These are phyloP conservation scores for Apiotrichum porosum DNA, from an alignment of 1,284 basidiomycete species.

Conservation along the genomic window DNA sequence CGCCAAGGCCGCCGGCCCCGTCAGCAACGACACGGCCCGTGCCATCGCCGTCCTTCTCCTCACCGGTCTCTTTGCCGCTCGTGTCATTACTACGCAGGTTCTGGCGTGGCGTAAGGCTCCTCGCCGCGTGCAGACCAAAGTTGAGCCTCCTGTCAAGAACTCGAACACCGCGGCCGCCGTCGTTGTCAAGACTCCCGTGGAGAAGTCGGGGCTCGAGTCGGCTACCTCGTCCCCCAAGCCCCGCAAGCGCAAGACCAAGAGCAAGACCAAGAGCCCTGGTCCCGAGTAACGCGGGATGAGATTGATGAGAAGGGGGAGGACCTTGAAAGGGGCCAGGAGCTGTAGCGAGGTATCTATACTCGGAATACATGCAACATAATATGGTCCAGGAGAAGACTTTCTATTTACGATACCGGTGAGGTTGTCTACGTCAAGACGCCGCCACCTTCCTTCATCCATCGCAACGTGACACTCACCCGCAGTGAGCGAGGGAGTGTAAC, in stretches of 20 bases:
- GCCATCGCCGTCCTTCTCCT: conserved; percentile 31
- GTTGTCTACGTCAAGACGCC: conserved; percentile 34
- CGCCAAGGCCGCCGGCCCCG: background rate
- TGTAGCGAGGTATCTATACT: too few relatives aligned
- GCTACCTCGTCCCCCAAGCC: background rate
- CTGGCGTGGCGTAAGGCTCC: conserved; percentile 7
- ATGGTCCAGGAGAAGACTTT: too few relatives aligned
- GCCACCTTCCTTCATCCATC: conserved; percentile 45
- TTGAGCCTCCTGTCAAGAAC: too few relatives aligned
- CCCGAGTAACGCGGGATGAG: too few relatives aligned
- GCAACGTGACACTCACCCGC: conserved; percentile 44
- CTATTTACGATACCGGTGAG: too few relatives aligned
- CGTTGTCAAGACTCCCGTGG: conserved; percentile 19
- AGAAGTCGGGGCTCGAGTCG: conserved; percentile 16
- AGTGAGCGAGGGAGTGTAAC: conserved; percentile 34
- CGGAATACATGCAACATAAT: too few relatives aligned
- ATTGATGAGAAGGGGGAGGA: too few relatives aligned
- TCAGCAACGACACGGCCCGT: conserved; percentile 18
- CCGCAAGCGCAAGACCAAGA: conserved; percentile 8
- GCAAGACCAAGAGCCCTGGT: conserved; percentile 9
- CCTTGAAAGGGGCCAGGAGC: too few relatives aligned
- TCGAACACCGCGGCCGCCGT: background rate
- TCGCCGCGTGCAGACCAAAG: background rate
- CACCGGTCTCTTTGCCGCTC: conserved; percentile 23
- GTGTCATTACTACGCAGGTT: conserved; percentile 19